Percentiles rank a stretch among this genome's conserved stretches.
These are phyloP conservation scores for Kentomonas sorsogonicus DNA, from an alignment of 208 protist genomes.

Conservation along the genomic window DNA sequence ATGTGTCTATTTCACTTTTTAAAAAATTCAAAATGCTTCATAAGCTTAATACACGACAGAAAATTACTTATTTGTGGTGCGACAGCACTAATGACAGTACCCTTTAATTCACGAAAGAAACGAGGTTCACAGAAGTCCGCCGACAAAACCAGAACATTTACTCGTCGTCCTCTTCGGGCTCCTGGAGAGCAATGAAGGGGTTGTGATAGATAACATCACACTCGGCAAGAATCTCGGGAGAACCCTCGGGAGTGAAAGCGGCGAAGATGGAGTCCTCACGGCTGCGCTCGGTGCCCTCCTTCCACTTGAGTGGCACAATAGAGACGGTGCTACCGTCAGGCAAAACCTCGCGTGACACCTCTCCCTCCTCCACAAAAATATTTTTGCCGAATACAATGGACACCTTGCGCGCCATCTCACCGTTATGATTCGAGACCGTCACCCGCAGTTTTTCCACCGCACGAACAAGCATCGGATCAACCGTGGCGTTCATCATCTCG, in stretches of 20 bases:
- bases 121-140: background rate
- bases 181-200: conserved; percentile 54
- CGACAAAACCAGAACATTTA: no score
- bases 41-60: no score
- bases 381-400: conserved; percentile 49
- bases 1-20: conserved; percentile 4
- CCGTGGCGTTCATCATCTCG: conserved; percentile 55
- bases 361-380: conserved; percentile 64
- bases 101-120: background rate
- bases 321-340: conserved; percentile 41
- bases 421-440: conserved; percentile 26
- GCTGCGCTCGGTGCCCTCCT: conserved; percentile 54
- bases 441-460: conserved; percentile 64
- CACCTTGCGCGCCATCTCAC: conserved; percentile 41
- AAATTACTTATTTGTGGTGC: no score
- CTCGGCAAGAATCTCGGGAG: conserved; percentile 32
- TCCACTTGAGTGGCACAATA: conserved; percentile 63
- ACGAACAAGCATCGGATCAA: conserved; percentile 74
- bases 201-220: conserved; percentile 75
- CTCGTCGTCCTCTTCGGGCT: conserved; percentile 14
- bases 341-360: conserved; percentile 54
- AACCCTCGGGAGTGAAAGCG: conserved; percentile 60
- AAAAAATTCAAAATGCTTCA: background rate
- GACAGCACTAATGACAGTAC: background rate
- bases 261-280: conserved; percentile 67